Conservation (phyloP, 495 filamentous ascomycete species). For the Pyronema omphalodes region DNA sequence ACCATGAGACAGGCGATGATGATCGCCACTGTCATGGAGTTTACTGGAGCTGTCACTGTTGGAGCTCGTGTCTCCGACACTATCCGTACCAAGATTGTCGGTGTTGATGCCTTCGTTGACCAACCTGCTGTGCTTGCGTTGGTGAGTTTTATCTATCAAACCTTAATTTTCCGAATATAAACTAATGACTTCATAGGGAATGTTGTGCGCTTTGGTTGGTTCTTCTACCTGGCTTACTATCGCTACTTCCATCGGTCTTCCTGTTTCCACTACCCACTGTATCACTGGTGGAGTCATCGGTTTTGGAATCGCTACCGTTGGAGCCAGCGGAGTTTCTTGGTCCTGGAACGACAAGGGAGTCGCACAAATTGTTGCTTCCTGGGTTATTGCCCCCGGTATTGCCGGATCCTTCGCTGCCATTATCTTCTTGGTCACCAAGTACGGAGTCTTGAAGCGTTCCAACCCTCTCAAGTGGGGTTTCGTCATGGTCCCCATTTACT, state of each 20-base stretch:
- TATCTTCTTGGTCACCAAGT: constrained; percentile 48
- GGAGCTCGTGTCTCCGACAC: constrained; percentile 46
- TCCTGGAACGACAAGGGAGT: constrained; percentile 34
- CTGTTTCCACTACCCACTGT: constrained; percentile 48
- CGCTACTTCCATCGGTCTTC: constrained; percentile 37
- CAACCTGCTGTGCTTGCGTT: constrained; percentile 39
- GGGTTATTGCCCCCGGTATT: constrained; percentile 45
- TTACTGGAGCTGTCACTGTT: constrained; percentile 44
- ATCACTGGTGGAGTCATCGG: constrained; percentile 44
- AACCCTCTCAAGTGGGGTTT: constrained; percentile 42
- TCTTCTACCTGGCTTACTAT: constrained; percentile 42
- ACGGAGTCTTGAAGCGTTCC: constrained; percentile 38
- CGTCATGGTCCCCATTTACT: constrained; percentile 40
- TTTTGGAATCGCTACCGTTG: constrained; percentile 41
- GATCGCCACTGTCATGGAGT: constrained; percentile 48
- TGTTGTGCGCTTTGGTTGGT: constrained; percentile 41
- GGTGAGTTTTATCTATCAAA: not conserved
- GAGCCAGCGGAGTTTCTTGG: constrained; percentile 37
- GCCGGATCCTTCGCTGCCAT: constrained; percentile 39
- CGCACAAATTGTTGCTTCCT: constrained; percentile 40
- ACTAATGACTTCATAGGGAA: constrained; percentile 22
- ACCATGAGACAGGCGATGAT: constrained; percentile 50
- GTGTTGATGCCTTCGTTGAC: constrained; percentile 31
- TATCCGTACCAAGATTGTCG: constrained; percentile 48
- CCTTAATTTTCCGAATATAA: not conserved